phyloP scores from a whole-genome alignment of 805 yeast species.

The Candida xiaguanensis region DNA sequence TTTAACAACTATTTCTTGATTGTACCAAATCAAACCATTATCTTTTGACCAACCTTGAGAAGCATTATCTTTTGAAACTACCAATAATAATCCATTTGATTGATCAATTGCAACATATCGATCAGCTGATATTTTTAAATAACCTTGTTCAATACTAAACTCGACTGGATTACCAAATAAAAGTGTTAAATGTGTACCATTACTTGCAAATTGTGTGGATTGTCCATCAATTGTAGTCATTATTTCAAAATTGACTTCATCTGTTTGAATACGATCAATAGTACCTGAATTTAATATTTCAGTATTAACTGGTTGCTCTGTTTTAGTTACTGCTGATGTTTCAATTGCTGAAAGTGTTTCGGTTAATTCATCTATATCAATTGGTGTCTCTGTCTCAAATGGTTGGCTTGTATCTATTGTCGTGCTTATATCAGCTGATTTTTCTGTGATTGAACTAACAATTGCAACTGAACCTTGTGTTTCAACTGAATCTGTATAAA shows the following conservation, averaged over 20 bases:
- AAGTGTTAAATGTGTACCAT: constrained; percentile 6
- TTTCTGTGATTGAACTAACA: too few species aligned
- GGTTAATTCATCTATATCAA: too few species aligned
- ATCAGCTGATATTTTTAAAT: not conserved
- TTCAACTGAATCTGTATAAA: not conserved
- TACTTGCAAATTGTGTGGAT: not conserved
- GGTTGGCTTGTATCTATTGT: too few species aligned
- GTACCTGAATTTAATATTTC: not conserved
- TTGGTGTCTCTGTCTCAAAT: too few species aligned
- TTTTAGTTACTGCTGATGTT: too few species aligned
- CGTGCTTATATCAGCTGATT: not conserved
- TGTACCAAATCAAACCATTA: not conserved
- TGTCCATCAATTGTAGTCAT: not conserved
- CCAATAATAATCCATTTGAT: not conserved
- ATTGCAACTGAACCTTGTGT: not conserved
- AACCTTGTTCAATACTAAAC: not conserved
- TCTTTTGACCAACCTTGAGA: constrained; percentile 3
- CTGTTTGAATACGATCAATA: too few species aligned
- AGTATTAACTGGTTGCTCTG: not conserved
- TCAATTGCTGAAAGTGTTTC: too few species aligned
- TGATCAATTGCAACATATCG: not conserved
- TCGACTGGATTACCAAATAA: not conserved
- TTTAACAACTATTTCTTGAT: not conserved
- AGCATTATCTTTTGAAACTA: constrained; percentile 1
- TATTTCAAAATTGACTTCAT: not conserved